Conservation (phyloP, 164 flowering plant genomes). For the Aristolochia fimbriata region DNA sequence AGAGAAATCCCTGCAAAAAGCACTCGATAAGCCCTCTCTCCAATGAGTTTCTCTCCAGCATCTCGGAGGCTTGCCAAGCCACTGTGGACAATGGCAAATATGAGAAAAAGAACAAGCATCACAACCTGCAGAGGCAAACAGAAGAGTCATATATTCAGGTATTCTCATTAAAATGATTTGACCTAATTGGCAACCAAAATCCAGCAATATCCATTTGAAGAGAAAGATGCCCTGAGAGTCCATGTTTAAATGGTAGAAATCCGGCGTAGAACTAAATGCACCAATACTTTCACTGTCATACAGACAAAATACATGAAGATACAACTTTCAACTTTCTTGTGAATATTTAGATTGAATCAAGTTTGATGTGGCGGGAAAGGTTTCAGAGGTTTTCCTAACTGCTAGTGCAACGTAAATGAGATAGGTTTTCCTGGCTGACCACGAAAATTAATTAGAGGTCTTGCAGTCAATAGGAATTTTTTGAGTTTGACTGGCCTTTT, state of each 20-base stretch:
- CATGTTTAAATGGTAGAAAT: not conserved
- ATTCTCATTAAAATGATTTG: not conserved
- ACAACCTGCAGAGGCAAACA: constrained; percentile 52
- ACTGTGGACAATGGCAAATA: constrained; percentile 85
- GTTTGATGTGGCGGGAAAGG: too few relatives aligned
- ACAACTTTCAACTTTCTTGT: too few relatives aligned
- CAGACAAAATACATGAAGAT: too few relatives aligned
- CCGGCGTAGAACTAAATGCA: too few relatives aligned
- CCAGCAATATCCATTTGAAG: not conserved
- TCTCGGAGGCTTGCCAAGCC: constrained; percentile 91
- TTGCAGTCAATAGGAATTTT: too few relatives aligned
- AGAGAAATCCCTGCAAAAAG: constrained; percentile 83
- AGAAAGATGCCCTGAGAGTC: not conserved
- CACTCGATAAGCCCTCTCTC: constrained; percentile 87
- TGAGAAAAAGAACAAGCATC: constrained; percentile 61
- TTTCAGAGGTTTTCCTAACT: too few relatives aligned
- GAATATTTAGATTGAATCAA: too few relatives aligned
- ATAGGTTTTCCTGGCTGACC: too few relatives aligned
- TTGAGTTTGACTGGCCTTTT: too few relatives aligned
- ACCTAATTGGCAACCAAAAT: not conserved
- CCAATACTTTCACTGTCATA: too few relatives aligned
- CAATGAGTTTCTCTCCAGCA: constrained; percentile 74
- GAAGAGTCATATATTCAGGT: not conserved
- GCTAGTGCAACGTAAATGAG: too few relatives aligned
- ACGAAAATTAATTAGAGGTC: too few relatives aligned